phyloP scores from a whole-genome alignment of 1,284 basidiomycete species.

The Tremellales sp. region DNA sequence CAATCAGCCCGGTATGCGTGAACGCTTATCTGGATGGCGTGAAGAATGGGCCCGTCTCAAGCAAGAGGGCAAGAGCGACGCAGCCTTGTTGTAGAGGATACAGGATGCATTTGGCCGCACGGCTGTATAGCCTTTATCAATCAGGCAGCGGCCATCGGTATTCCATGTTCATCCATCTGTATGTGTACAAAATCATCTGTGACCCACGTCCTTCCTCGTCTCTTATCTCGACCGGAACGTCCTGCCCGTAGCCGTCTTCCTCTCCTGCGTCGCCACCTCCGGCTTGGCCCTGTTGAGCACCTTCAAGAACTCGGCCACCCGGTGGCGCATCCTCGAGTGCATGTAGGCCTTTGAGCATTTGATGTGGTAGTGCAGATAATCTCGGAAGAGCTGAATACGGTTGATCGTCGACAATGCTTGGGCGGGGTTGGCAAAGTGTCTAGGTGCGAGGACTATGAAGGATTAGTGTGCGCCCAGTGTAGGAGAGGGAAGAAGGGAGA shows the following conservation, averaged over 20 bases:
- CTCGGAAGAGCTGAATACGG: slow-evolving; percentile 93
- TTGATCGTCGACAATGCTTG: slow-evolving; percentile 82
- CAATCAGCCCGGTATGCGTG: slow-evolving; percentile 63
- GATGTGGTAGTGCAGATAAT: slow-evolving; percentile 99
- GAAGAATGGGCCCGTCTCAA: slow-evolving; percentile 36
- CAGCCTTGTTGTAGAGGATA: slow-evolving; percentile 33
- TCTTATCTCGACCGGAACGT: slow-evolving; percentile 42
- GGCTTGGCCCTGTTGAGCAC: slow-evolving; percentile 97
- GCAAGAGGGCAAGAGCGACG: slow-evolving; percentile 25
- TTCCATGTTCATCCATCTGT: no score
- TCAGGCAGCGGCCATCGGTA: no score
- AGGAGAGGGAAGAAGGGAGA: neutral
- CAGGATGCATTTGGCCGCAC: no score
- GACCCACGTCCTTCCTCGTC: no score
- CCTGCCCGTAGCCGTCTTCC: slow-evolving; percentile 74
- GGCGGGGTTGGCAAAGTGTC: slow-evolving; percentile 79
- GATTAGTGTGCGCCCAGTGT: neutral
- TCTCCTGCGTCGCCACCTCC: slow-evolving; percentile 66
- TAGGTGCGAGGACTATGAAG: slow-evolving; percentile 78
- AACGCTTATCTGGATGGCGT: slow-evolving; percentile 57
- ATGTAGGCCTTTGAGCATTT: slow-evolving; percentile 98
- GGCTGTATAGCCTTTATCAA: no score
- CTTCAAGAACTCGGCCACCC: slow-evolving; percentile 96
- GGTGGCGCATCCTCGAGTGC: slow-evolving; percentile 94
- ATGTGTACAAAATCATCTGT: no score